phyloP scores from a whole-genome alignment of 305 asterid genomes.

The Caryopteris hybrid region DNA sequence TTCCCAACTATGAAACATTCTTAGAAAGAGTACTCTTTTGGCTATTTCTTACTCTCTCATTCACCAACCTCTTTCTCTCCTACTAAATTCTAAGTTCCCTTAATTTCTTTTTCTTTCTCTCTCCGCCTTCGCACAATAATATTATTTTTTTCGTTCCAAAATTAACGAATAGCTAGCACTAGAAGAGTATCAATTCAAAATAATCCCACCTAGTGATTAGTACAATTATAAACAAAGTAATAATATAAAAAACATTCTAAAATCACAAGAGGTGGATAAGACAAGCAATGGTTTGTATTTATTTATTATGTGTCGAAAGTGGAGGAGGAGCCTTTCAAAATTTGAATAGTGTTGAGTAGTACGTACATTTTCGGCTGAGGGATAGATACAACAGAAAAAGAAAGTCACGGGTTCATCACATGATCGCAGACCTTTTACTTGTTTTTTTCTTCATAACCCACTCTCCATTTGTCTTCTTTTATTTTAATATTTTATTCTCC shows the following conservation, averaged over 20 bases:
- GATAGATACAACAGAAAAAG: slow-evolving; percentile 8
- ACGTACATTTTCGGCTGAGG: slow-evolving; percentile 6
- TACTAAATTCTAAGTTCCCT: too few species aligned
- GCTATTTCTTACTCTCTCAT: background rate
- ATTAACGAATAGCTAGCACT: too few species aligned
- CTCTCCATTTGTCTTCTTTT: background rate
- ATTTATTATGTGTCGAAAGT: background rate
- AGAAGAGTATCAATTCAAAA: too few species aligned
- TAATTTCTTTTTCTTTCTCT: too few species aligned
- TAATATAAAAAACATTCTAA: too few species aligned
- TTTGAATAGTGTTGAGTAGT: slow-evolving; percentile 11
- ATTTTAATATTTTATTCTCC: background rate
- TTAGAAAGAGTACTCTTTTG: slow-evolving; percentile 21
- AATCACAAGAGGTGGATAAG: too few species aligned
- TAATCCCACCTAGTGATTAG: too few species aligned
- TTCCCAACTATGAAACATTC: slow-evolving; percentile 24
- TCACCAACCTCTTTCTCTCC: too few species aligned
- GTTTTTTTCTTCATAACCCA: background rate
- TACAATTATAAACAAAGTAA: too few species aligned
- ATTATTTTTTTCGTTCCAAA: too few species aligned
- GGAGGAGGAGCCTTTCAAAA: slow-evolving; percentile 6
- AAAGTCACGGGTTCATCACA: slow-evolving; percentile 24
- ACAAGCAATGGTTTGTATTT: background rate
- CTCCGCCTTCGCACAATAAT: too few species aligned
- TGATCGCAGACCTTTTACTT: slow-evolving; percentile 2